A percentile compares a stretch with the other conserved stretches of the same genome.
phyloP scores from a whole-genome alignment of 1,284 basidiomycete genomes.

The Melampsora americana region DNA sequence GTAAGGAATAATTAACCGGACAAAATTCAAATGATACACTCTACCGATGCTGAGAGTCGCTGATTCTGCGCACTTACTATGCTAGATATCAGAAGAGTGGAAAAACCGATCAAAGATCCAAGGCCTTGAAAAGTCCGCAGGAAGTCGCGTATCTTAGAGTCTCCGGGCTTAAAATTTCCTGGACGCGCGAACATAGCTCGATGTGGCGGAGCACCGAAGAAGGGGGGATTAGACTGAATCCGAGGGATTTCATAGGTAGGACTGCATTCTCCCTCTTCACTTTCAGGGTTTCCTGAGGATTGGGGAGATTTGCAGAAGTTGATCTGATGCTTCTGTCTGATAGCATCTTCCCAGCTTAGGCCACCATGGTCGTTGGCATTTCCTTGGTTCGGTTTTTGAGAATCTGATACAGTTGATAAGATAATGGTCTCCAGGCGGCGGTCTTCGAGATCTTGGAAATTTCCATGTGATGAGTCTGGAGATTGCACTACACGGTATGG shows the following conservation, averaged over 20 bases:
- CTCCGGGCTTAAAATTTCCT: neutral
- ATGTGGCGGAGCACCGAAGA: neutral
- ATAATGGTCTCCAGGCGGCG: neutral
- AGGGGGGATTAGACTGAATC: neutral
- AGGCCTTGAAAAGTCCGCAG: conserved; percentile 1
- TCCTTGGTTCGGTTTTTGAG: neutral
- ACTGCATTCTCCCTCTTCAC: neutral
- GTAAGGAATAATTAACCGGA: neutral
- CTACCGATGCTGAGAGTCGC: too few relatives aligned
- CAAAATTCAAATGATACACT: too few relatives aligned
- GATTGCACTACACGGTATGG: too few relatives aligned
- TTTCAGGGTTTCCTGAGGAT: neutral
- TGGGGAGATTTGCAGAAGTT: neutral
- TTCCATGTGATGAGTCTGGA: too few relatives aligned
- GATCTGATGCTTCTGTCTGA: neutral
- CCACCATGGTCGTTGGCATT: neutral
- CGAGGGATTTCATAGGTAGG: neutral
- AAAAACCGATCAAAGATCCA: neutral
- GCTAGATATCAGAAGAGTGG: neutral
- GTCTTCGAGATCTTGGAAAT: neutral
- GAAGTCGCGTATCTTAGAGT: neutral
- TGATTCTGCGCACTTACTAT: neutral
- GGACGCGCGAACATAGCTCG: neutral
- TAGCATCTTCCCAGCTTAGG: neutral
- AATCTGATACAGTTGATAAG: neutral